A percentile compares a stretch with the other conserved stretches of the same genome.
phyloP scores from a whole-genome alignment of 192 early-diverging fungal genomes.

The Coemansia sp. region DNA sequence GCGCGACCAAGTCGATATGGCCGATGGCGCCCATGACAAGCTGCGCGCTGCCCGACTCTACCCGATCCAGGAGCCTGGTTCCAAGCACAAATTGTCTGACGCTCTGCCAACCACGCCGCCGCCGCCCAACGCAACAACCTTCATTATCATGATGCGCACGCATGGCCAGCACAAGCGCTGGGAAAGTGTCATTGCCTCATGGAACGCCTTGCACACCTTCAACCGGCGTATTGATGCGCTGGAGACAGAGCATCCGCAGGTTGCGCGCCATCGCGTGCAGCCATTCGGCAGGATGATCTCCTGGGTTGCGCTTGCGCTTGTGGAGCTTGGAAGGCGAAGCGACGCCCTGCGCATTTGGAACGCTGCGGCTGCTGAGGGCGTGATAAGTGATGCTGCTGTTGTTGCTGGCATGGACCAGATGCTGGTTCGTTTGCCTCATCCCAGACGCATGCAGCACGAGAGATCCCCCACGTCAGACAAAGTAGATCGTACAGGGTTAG shows the following conservation, averaged over 20 bases:
- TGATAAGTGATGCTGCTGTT: constrained; percentile 9
- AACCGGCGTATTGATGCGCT: constrained; percentile 18
- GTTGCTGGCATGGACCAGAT: constrained; percentile 22
- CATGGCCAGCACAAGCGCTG: constrained; percentile 23
- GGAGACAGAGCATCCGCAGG: constrained; percentile 1
- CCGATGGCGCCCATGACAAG: not conserved
- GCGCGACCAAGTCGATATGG: not conserved
- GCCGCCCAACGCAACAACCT: constrained; percentile 34
- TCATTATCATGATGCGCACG: constrained; percentile 32
- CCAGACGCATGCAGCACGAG: not conserved
- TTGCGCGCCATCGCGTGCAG: constrained; percentile 2
- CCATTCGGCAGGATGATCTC: constrained; percentile 37
- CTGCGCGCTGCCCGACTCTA: not conserved
- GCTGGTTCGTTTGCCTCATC: constrained; percentile 3
- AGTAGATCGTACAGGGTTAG: not conserved
- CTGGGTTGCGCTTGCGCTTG: constrained; percentile 28
- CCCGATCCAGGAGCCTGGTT: not conserved
- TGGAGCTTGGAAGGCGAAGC: not conserved
- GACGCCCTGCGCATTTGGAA: constrained; percentile 35
- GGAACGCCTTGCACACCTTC: constrained; percentile 22
- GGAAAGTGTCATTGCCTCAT: constrained; percentile 20
- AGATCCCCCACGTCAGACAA: not conserved
- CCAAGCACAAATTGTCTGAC: not conserved
- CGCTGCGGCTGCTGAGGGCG: constrained; percentile 3
- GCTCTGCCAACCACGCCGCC: constrained; percentile 2